phyloP scores from a whole-genome alignment of 176 grass and related monocot genomes.

The Zoysia pacifica region DNA sequence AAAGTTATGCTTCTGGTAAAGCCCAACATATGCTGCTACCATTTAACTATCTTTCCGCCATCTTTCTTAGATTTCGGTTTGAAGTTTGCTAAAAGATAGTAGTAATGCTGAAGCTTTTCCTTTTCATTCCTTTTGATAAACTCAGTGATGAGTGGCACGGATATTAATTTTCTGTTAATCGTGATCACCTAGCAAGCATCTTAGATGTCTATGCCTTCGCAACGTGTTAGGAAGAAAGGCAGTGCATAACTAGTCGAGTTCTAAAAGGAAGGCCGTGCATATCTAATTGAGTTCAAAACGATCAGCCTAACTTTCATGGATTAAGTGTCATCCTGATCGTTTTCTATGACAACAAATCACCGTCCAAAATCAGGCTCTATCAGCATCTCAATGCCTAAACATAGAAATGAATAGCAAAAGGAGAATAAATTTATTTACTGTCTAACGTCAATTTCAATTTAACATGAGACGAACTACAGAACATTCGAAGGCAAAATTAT shows the following conservation, averaged over 20 bases:
- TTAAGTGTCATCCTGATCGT: background rate
- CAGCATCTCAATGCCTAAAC: too few relatives aligned
- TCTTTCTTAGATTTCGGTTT: conserved; percentile 24
- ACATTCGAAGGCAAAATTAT: too few relatives aligned
- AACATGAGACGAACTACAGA: too few relatives aligned
- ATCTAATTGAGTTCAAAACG: background rate
- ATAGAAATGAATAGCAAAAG: too few relatives aligned
- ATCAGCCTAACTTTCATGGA: background rate
- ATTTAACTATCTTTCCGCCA: conserved; percentile 27
- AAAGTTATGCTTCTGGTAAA: conserved; percentile 43
- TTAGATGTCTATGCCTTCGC: background rate
- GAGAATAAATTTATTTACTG: too few relatives aligned
- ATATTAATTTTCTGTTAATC: conserved; percentile 14
- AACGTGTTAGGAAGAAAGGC: background rate
- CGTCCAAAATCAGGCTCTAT: background rate
- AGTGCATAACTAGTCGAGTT: background rate
- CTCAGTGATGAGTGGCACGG: background rate
- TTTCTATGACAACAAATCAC: background rate
- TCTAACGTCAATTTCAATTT: too few relatives aligned
- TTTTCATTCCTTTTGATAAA: background rate
- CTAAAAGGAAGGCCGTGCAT: background rate
- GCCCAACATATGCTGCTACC: conserved; percentile 27
- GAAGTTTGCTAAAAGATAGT: conserved; percentile 13
- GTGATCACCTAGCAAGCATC: background rate
- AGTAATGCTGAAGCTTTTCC: background rate